Conservation (phyloP, 1,139 yeast genomes). For the Nadsonia starkeyi-henricii region DNA sequence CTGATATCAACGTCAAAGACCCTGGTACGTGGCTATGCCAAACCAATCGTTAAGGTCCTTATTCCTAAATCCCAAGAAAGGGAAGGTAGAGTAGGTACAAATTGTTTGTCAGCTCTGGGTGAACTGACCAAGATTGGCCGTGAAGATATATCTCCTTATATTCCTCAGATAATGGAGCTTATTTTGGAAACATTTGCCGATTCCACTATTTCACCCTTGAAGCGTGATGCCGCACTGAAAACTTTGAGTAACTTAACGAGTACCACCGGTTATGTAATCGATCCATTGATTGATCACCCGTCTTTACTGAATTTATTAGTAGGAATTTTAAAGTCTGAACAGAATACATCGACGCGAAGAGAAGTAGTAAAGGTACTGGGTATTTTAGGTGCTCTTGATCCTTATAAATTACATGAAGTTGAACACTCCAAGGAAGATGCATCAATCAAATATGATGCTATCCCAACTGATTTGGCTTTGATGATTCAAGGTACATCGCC, state of each 20-base stretch:
- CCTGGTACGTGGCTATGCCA: slow-evolving; percentile 76
- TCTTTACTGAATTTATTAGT: slow-evolving; percentile 72
- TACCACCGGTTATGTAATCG: slow-evolving; percentile 88
- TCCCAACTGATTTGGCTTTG: slow-evolving; percentile 79
- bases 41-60: slow-evolving; percentile 74
- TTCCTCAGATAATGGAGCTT: slow-evolving; percentile 71
- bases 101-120: slow-evolving; percentile 81
- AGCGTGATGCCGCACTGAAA: slow-evolving; percentile 79
- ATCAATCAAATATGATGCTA: slow-evolving; percentile 63
- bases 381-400: slow-evolving; percentile 91
- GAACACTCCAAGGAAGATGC: slow-evolving; percentile 54
- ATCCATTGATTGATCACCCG: slow-evolving; percentile 85
- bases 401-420: slow-evolving; percentile 85
- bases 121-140: slow-evolving; percentile 83
- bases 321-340: slow-evolving; percentile 67
- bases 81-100: slow-evolving; percentile 65
- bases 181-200: slow-evolving; percentile 82
- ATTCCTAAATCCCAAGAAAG: slow-evolving; percentile 63
- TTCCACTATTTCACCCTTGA: slow-evolving; percentile 61
- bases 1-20: slow-evolving; percentile 68
- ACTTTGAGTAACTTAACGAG: slow-evolving; percentile 82
- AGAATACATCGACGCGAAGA: slow-evolving; percentile 56
- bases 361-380: slow-evolving; percentile 86
- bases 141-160: slow-evolving; percentile 61
- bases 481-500: slow-evolving; percentile 93